Evolutionary conservation across 371 early-diverging fungal genomes (phyloP).

Genomic region (Batkoa obscura): DNA sequence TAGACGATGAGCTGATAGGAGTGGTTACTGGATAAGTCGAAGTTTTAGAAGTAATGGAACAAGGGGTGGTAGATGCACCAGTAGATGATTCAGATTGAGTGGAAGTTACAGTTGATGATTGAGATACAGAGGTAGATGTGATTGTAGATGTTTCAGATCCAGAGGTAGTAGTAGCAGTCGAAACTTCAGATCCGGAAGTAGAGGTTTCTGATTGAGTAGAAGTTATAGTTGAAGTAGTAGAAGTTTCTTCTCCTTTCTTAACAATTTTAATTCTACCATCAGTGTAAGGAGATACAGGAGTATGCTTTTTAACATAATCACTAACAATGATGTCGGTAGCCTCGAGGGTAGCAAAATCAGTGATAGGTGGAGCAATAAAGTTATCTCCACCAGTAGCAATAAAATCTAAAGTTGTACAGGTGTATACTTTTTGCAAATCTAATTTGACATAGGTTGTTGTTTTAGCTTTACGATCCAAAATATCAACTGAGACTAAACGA

Average conservation of each 20-base stretch:
- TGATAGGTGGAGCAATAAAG: slow-evolving; percentile 12
- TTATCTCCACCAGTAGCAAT: slow-evolving; percentile 35
- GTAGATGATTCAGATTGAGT: too few relatives aligned
- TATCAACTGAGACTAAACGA: slow-evolving; percentile 7
- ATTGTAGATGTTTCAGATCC: neutral
- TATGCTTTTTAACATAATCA: slow-evolving; percentile 12
- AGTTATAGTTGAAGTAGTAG: neutral
- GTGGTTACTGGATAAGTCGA: neutral
- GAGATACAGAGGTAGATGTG: neutral
- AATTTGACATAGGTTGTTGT: slow-evolving; percentile 8
- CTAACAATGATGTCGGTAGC: slow-evolving; percentile 15
- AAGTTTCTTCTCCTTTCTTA: slow-evolving; percentile 4
- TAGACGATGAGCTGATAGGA: too few relatives aligned
- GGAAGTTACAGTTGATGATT: neutral
- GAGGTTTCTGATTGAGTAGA: neutral
- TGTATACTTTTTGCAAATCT: slow-evolving; percentile 17
- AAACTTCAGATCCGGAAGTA: neutral
- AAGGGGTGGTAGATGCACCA: too few relatives aligned
- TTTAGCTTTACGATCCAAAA: slow-evolving; percentile 5
- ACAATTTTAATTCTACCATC: slow-evolving; percentile 13
- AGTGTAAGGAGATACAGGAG: slow-evolving; percentile 11
- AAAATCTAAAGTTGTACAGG: slow-evolving; percentile 29
- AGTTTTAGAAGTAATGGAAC: neutral
- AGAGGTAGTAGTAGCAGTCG: neutral
- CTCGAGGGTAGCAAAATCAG: slow-evolving; percentile 6